Evolutionary conservation across 2,329 filamentous ascomycete genomes (phyloP).

Genomic region (Claviceps monticola): DNA sequence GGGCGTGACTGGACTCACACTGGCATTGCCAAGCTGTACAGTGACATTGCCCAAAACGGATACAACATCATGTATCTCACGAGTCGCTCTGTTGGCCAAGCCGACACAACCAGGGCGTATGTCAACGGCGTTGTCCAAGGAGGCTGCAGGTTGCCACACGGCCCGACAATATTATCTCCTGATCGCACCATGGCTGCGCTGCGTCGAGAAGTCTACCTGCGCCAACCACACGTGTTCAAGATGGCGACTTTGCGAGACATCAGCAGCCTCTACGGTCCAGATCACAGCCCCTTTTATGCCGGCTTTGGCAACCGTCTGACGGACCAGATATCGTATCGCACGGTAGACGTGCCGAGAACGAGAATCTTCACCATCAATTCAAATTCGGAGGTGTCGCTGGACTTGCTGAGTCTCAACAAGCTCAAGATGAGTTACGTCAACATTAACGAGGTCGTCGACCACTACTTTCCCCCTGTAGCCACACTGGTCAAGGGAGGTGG

Average conservation of each 20-base stretch:
- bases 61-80: conserved; percentile 99
- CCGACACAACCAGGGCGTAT: conserved; percentile 81
- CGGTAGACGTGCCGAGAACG: conserved; percentile 85
- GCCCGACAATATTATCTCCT: conserved; percentile 88
- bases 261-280: conserved; percentile 66
- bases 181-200: conserved; percentile 91
- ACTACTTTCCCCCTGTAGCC: conserved; percentile 90
- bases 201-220: conserved; percentile 80
- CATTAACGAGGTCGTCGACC: conserved; percentile 93
- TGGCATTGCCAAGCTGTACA: conserved; percentile 93
- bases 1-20: conserved; percentile 96
- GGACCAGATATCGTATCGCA: conserved; percentile 89
- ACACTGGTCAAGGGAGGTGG: conserved; percentile 78
- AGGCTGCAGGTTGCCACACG: conserved; percentile 69
- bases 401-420: conserved; percentile 80
- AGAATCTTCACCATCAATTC: conserved; percentile 98
- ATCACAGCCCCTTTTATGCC: conserved; percentile 80
- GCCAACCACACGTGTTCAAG: conserved; percentile 97
- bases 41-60: conserved; percentile 85
- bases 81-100: conserved; percentile 82
- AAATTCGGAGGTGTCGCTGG: conserved; percentile 86
- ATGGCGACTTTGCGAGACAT: conserved; percentile 97
- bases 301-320: conserved; percentile 95
- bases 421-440: conserved; percentile 94
- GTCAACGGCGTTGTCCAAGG: conserved; percentile 83